Percentiles rank a stretch among this genome's conserved stretches.
phyloP scores from a whole-genome alignment of 73 alveolate species.

The Diophrys sp. region DNA sequence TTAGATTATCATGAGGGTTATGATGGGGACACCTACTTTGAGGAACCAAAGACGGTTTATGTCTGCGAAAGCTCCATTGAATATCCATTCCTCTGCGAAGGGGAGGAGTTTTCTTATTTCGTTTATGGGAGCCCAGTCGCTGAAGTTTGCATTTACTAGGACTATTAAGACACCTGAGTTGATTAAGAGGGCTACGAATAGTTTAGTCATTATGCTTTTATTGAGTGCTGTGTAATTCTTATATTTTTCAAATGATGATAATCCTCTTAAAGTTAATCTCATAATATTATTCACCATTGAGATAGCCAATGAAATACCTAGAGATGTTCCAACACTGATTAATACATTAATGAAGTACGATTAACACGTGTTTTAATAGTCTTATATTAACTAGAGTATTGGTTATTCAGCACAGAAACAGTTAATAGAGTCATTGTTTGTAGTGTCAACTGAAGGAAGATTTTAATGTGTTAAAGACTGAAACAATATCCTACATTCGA shows the following conservation, averaged over 20 bases:
- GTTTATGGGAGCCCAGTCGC: background rate
- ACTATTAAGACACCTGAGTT: conserved; percentile 8
- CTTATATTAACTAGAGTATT: no score
- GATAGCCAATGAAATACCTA: conserved; percentile 1
- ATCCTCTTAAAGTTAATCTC: background rate
- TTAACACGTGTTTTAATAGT: no score
- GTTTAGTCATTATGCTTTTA: background rate
- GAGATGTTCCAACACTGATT: no score
- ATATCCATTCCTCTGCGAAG: background rate
- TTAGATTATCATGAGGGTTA: conserved; percentile 1
- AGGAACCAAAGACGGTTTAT: conserved; percentile 19
- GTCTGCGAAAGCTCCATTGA: conserved; percentile 23
- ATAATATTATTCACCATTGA: conserved; percentile 9
- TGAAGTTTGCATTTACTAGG: conserved; percentile 20
- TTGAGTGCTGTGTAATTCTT: conserved; percentile 2
- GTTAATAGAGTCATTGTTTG: no score
- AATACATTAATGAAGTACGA: no score
- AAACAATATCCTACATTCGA: no score
- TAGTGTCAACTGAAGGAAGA: no score
- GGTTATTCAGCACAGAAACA: no score
- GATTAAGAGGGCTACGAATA: conserved; percentile 8
- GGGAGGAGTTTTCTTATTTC: conserved; percentile 5
- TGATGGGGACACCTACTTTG: conserved; percentile 15
- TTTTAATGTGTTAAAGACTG: no score
- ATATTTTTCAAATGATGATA: conserved; percentile 6